phyloP scores from a whole-genome alignment of 306 rosid species.

The Dalbergia oliveri region DNA sequence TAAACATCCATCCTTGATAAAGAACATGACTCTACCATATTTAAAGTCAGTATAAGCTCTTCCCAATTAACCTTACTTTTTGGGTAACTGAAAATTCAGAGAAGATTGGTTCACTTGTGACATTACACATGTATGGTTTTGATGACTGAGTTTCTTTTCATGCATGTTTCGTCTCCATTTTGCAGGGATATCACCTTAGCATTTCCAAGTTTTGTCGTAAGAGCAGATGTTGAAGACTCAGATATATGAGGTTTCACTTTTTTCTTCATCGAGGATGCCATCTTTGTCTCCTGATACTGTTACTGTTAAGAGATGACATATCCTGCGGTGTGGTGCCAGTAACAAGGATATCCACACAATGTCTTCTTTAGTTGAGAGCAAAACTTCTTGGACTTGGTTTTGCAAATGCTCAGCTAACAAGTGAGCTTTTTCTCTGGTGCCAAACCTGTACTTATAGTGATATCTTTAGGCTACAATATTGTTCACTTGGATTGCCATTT shows the following conservation, averaged over 20 bases:
- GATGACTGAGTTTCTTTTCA: constrained; percentile 5
- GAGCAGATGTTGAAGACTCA: constrained; percentile 70
- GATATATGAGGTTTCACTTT: constrained; percentile 46
- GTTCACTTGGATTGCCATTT: constrained; percentile 1
- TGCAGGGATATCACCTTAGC: constrained; percentile 86
- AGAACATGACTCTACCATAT: constrained; percentile 93
- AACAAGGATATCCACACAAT: constrained; percentile 6
- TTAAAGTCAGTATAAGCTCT: constrained; percentile 63
- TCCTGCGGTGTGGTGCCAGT: not conserved
- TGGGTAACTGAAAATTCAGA: constrained; percentile 23
- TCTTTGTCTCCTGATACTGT: constrained; percentile 17
- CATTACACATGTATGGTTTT: not conserved
- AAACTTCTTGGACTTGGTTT: not conserved
- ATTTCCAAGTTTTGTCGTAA: constrained; percentile 81
- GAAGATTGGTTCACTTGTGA: not conserved
- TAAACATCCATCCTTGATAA: constrained; percentile 78
- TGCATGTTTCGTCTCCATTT: constrained; percentile 1
- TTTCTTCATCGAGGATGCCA: not conserved
- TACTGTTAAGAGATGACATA: not conserved
- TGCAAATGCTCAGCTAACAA: constrained; percentile 25
- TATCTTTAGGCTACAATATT: constrained; percentile 16
- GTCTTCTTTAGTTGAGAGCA: not conserved
- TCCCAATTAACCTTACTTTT: constrained; percentile 3
- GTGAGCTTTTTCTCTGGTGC: constrained; percentile 15
- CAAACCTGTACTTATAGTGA: not conserved